Conservation (phyloP, 2,329 filamentous ascomycete species). For the Cercospora sp. region DNA sequence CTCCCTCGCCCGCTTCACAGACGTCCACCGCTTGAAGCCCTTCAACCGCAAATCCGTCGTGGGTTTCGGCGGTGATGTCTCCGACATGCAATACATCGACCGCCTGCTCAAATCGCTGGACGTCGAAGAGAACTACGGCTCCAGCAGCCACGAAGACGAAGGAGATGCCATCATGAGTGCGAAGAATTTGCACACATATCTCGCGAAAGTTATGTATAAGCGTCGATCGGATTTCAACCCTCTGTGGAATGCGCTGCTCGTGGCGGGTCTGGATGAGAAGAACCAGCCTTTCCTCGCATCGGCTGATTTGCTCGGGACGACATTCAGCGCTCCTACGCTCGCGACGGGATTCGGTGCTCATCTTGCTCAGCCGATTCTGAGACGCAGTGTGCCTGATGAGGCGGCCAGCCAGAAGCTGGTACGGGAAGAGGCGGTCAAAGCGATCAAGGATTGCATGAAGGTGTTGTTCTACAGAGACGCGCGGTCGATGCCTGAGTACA, state of each 20-base stretch:
- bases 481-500: slow-evolving; percentile 86
- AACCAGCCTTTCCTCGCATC: slow-evolving; percentile 84
- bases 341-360: slow-evolving; percentile 93
- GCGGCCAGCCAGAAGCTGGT: slow-evolving; percentile 69
- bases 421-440: slow-evolving; percentile 74
- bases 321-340: slow-evolving; percentile 81
- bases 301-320: slow-evolving; percentile 89
- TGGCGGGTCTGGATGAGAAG: slow-evolving; percentile 80
- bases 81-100: slow-evolving; percentile 98
- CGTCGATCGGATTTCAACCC: slow-evolving; percentile 95
- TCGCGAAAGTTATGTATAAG: slow-evolving; percentile 93
- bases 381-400: slow-evolving; percentile 81
- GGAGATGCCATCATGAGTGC: slow-evolving; percentile 64
- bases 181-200: slow-evolving; percentile 93
- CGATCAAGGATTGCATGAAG: slow-evolving; percentile 95
- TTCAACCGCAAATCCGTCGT: slow-evolving; percentile 83
- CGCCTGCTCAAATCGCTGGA: slow-evolving; percentile 82
- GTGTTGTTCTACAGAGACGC: slow-evolving; percentile 97
- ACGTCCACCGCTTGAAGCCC: slow-evolving; percentile 89
- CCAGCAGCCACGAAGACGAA: slow-evolving; percentile 60
- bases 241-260: slow-evolving; percentile 92
- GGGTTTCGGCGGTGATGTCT: slow-evolving; percentile 95
- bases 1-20: slow-evolving; percentile 89
- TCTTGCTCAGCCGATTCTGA: slow-evolving; percentile 88
- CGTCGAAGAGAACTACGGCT: slow-evolving; percentile 82